Evolutionary conservation across 2,329 filamentous ascomycete species (phyloP), one percentile per base, ranked within the genome.

Genomic region (Phaeosphaeria sp.): DNA sequence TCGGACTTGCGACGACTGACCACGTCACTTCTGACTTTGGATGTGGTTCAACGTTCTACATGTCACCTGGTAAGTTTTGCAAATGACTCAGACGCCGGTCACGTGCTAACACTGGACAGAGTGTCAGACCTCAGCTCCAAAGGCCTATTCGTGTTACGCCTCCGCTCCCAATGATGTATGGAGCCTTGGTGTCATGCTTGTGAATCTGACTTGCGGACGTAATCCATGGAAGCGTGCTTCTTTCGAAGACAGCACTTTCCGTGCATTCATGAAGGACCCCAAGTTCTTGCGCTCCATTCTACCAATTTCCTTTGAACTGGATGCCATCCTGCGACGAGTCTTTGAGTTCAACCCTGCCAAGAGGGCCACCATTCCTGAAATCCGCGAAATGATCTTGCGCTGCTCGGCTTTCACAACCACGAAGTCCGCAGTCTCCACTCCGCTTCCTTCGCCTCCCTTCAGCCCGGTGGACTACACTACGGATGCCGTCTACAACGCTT

Each of bases 161-260:
- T 97, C 93, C 65, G 93, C 92, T 52, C 91, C 94, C 56, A 99
- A 98, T 81, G 95, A 99, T 79, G 89, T 98, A 69, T 99, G 95
- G 95, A 94, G 91, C 72, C 86, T 99, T n/a, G 95, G 95, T 67
- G 94, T 99, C 52, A 97, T 99, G 75, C 85, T 99, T 60, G 93
- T 99, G 71, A 99, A 99, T 82, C 84, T 99, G 67, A 96, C 93
- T 51, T 99, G 95, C 81, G 95, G 95, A 74, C 92, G 95, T 77
- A 99, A 99, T 80, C 95, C 95, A 58, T 99, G 95, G 95, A 98
- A 98, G 82, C 90, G 95, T 77, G 95, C 95, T 61, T 97, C 93
- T 13, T 83, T 88, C 68, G 92, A 97, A 77, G 95, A 99, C 79
- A 92, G 92, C 64, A 98, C 95, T 46, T 99, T 98, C 85, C 88